Evolutionary conservation across 108 stramenopile species (phyloP).

Genomic region (Pseudonitzschia multistriata): DNA sequence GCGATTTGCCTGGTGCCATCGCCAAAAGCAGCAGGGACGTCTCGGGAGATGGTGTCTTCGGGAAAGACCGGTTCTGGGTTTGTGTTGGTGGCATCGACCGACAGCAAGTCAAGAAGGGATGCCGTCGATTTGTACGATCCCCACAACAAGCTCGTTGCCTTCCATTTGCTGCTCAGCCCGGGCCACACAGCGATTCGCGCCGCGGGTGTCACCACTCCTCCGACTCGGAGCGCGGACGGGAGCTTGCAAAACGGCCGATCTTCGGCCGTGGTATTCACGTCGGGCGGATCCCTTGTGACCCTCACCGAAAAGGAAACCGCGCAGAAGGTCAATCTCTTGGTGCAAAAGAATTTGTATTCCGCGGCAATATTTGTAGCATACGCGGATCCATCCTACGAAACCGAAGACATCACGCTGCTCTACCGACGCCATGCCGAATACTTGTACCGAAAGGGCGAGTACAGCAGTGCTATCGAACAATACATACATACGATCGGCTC

Average conservation of each 20-base stretch:
- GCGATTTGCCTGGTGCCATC: constrained; percentile 65
- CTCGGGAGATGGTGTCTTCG: constrained; percentile 7
- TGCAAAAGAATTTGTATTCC: constrained; percentile 84
- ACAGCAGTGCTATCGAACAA: constrained; percentile 86
- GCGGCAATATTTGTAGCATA: constrained; percentile 92
- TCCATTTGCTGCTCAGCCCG: constrained; percentile 78
- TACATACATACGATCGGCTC: constrained; percentile 94
- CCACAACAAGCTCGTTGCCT: constrained; percentile 81
- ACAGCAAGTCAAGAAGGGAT: constrained; percentile 78
- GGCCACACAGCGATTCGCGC: constrained; percentile 73
- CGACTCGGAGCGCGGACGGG: constrained; percentile 39
- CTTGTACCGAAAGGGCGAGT: constrained; percentile 91
- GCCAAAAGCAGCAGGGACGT: constrained; percentile 28
- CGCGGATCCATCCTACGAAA: constrained; percentile 70
- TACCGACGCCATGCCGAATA: constrained; percentile 91
- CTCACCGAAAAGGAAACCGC: constrained; percentile 82
- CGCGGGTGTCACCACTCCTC: constrained; percentile 62
- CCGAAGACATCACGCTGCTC: constrained; percentile 72
- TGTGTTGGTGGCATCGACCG: constrained; percentile 75
- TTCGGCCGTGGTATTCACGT: constrained; percentile 71
- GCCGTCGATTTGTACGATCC: constrained; percentile 85
- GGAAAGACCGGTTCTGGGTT: constrained; percentile 51
- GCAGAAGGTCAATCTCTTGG: constrained; percentile 87
- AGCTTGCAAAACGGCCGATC: constrained; percentile 60
- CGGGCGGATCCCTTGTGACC: constrained; percentile 81